Evolutionary conservation across 2,329 filamentous ascomycete species (phyloP), one percentile per base, ranked within the genome.

Genomic region (Xylariaceae sp.): DNA sequence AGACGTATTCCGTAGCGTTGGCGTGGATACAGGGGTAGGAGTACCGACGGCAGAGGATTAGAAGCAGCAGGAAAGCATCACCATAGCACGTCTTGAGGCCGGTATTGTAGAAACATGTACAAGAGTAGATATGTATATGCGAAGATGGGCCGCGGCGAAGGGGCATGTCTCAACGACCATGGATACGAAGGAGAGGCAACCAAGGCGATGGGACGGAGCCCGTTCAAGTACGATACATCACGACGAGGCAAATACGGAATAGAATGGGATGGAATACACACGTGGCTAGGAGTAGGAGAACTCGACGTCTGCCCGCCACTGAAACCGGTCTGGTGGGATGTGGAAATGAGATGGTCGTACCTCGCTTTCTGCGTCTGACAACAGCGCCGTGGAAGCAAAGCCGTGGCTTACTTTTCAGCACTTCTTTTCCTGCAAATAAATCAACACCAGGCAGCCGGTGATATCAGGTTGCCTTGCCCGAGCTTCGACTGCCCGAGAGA

Each of bases 271-370:
- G 23, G 23, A 30, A 30, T 30, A 51, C 45, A 57, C 52, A 63
- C 62, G 59, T 63, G 56, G 62, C 62, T 62, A 37, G 30, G 58
- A 30, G 47, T 62, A 37, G 37, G 58, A 30, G 47, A 54, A 51
- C 51, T 45, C 52, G 34, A 51, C 51, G 18, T 59, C 45, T 47
- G 44, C 51, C 45, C 30, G 42, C 53, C 23, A 55, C 55, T 39
- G 51, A 57, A 57, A 57, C 57, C 52, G 53, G 54, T 61, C 37
- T 51, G 42, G 17, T 57, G 52, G 51, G 53, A 52, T 58, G 57
- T 59, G 59, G 57, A 63, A 62, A 62, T 63, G 59, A 62, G 52
- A 63, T 62, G 57, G 54, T 63, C 62, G 59, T 63, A 63, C 62
- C 62, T 63, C n/a, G 18, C 9, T 34, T 56, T 56, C 18, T 13